Percentiles rank a stretch among this genome's conserved stretches.
phyloP scores from a whole-genome alignment of 75 land plant genomes.

The Selaginella tamariscina region DNA sequence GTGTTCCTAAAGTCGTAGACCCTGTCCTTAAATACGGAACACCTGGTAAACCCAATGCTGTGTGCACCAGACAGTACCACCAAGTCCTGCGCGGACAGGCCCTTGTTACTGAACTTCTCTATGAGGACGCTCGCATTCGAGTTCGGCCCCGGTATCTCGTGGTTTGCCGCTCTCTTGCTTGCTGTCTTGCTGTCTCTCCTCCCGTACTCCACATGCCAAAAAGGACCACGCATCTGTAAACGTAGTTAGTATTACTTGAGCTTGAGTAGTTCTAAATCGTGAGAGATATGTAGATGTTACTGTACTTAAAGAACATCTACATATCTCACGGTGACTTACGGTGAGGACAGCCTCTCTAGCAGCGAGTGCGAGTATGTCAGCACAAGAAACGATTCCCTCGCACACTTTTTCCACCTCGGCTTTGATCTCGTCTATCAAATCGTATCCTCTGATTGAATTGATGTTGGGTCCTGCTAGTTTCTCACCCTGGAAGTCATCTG shows the following conservation, averaged over 20 bases:
- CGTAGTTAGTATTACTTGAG: too few relatives aligned
- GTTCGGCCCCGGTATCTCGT: background rate
- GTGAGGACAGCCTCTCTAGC: conserved; percentile 6
- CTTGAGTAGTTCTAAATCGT: too few relatives aligned
- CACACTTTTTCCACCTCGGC: background rate
- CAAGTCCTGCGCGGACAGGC: conserved; percentile 6
- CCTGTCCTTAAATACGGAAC: too few relatives aligned
- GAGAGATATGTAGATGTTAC: too few relatives aligned
- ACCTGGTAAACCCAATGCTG: too few relatives aligned
- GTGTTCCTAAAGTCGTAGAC: too few relatives aligned
- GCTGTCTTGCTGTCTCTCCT: conserved; percentile 11
- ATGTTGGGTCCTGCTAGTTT: background rate
- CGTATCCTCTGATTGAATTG: conserved; percentile 4
- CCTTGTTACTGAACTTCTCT: background rate
- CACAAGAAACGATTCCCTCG: conserved; percentile 11
- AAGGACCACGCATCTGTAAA: conserved; percentile 9
- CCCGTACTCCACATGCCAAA: conserved; percentile 1
- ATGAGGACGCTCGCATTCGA: background rate
- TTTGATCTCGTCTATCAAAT: background rate
- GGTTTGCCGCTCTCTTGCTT: background rate
- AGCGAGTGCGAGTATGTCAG: conserved; percentile 12
- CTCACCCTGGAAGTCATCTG: background rate
- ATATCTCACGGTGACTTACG: too few relatives aligned
- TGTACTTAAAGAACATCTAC: too few relatives aligned
- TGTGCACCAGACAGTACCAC: conserved; percentile 2